These are phyloP conservation scores for Xylaria polymorpha DNA, from an alignment of 2,329 filamentous ascomycete species.

Conservation along the genomic window DNA sequence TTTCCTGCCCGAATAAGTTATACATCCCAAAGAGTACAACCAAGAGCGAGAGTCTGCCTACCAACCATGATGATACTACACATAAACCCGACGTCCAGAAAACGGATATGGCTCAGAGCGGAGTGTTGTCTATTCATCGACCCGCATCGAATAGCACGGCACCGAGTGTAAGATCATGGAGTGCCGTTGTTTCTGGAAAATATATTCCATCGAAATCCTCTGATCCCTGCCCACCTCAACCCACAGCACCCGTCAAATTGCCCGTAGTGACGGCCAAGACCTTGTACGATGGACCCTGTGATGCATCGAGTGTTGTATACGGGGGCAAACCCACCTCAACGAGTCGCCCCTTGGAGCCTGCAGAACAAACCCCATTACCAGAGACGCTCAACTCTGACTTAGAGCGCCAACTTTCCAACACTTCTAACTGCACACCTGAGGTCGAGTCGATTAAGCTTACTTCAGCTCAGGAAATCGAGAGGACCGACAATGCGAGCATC, in stretches of 20 bases:
- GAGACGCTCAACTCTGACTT: background rate
- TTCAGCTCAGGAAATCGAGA: background rate
- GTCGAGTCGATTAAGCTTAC: background rate
- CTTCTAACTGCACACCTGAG: background rate
- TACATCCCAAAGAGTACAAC: background rate
- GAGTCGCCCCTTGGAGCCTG: background rate
- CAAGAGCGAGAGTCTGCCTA: background rate
- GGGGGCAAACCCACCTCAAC: no score
- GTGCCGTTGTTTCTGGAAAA: conserved; percentile 28
- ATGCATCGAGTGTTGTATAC: background rate
- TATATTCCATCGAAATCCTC: conserved; percentile 12
- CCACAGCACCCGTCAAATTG: no score
- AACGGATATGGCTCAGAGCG: background rate
- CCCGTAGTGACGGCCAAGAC: no score
- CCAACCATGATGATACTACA: background rate
- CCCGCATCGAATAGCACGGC: background rate
- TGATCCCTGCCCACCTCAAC: background rate
- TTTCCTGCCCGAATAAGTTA: background rate
- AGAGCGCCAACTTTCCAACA: background rate
- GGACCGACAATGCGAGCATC: background rate
- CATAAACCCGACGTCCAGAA: background rate
- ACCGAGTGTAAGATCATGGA: conserved; percentile 3
- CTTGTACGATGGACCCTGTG: background rate
- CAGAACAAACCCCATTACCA: background rate
- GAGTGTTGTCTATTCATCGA: background rate